phyloP scores from a whole-genome alignment of 1,284 basidiomycete species.

The Tilletia indica region DNA sequence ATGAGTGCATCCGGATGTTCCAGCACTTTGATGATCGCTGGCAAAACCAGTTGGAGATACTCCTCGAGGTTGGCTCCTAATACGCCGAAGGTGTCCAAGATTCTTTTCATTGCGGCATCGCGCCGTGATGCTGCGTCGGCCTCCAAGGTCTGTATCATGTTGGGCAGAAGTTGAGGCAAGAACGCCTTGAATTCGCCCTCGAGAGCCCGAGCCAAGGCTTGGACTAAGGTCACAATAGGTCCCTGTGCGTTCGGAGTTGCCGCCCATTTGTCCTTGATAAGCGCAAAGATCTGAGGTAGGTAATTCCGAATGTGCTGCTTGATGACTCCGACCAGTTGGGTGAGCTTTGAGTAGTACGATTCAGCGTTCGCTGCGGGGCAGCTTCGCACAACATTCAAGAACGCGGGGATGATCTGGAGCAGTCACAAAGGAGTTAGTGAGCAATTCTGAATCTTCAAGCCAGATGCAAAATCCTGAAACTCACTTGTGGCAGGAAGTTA shows the following conservation, averaged over 20 bases:
- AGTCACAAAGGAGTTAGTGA: slow-evolving; percentile 6
- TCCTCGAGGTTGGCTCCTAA: slow-evolving; percentile 97
- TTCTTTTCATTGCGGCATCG: slow-evolving; percentile 77
- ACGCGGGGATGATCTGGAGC: slow-evolving; percentile 87
- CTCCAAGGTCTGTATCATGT: slow-evolving; percentile 77
- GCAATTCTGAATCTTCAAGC: background rate
- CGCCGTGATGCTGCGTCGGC: slow-evolving; percentile 48
- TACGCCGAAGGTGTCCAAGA: slow-evolving; percentile 86
- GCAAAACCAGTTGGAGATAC: slow-evolving; percentile 93
- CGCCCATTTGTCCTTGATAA: slow-evolving; percentile 55
- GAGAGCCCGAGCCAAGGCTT: slow-evolving; percentile 88
- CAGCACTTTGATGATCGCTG: slow-evolving; percentile 87
- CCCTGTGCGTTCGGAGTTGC: slow-evolving; percentile 75
- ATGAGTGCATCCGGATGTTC: slow-evolving; percentile 77
- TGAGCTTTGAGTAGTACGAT: slow-evolving; percentile 92
- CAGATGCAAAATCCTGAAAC: slow-evolving; percentile 27
- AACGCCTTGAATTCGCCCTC: slow-evolving; percentile 98
- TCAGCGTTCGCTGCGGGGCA: slow-evolving; percentile 78
- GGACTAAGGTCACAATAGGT: slow-evolving; percentile 88
- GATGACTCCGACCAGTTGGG: slow-evolving; percentile 92
- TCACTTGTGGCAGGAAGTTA: slow-evolving; percentile 85
- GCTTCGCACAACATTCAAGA: slow-evolving; percentile 81
- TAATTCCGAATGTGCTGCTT: slow-evolving; percentile 91
- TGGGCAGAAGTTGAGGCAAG: slow-evolving; percentile 85
- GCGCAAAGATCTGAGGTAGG: slow-evolving; percentile 52